These are phyloP conservation scores for Elaeis oleifera DNA, from an alignment of 202 grass and related monocot species.

Conservation along the genomic window DNA sequence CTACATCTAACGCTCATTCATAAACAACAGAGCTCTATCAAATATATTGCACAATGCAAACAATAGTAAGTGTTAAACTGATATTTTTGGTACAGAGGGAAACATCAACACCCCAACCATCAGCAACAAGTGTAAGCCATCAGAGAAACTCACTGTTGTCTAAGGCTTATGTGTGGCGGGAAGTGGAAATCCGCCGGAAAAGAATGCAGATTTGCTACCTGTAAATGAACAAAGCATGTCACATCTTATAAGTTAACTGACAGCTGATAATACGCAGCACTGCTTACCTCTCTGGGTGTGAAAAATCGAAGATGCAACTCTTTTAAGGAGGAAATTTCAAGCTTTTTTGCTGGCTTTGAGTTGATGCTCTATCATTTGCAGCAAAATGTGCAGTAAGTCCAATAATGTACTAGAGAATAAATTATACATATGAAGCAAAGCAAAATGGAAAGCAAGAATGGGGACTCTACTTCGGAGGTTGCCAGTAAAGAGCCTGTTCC, in stretches of 20 bases:
- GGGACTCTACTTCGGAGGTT: slow-evolving; percentile 49
- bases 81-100: no score
- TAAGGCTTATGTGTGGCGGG: slow-evolving; percentile 50
- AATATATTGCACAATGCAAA: no score
- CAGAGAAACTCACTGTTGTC: slow-evolving; percentile 58
- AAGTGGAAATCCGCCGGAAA: slow-evolving; percentile 69
- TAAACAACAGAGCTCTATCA: no score
- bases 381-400: slow-evolving; percentile 13
- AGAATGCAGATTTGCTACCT: slow-evolving; percentile 93
- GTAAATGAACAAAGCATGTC: slow-evolving; percentile 25
- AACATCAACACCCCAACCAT: no score
- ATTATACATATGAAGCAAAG: neutral
- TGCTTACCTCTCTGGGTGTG: slow-evolving; percentile 65
- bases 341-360: slow-evolving; percentile 41
- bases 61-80: no score
- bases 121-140: no score
- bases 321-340: slow-evolving; percentile 51
- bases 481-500: slow-evolving; percentile 78
- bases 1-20: no score
- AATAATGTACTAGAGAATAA: neutral
- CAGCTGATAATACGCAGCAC: neutral
- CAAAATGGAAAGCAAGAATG: slow-evolving; percentile 1
- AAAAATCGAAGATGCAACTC: slow-evolving; percentile 66
- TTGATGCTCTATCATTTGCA: slow-evolving; percentile 45
- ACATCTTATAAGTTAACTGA: slow-evolving; percentile 4